Percentiles rank a stretch among this genome's conserved stretches.
Conservation (phyloP, 352 stramenopile genomes). For the Globisporangium sylvaticum region DNA sequence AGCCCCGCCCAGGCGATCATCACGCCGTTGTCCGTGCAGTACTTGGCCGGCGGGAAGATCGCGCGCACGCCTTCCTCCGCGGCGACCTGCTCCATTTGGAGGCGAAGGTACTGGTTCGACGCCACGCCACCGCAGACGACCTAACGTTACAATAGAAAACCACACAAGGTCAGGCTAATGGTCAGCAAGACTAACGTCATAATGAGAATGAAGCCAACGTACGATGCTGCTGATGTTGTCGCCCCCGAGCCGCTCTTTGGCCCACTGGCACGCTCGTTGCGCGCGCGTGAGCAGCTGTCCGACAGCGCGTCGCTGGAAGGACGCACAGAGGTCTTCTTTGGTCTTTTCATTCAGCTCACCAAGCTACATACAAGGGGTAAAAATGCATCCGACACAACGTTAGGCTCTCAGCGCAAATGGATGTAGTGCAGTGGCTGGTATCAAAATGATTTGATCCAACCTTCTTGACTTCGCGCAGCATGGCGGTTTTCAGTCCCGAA, state of each 20-base stretch:
- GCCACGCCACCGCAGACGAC: conserved; percentile 97
- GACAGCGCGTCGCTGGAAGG: conserved; percentile 84
- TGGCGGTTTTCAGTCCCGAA: conserved; percentile 96
- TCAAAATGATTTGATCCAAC: conserved; percentile 15
- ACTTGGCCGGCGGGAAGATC: conserved; percentile 61
- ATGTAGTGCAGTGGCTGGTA: neutral
- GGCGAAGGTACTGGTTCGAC: conserved; percentile 93
- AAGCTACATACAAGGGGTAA: conserved; percentile 39
- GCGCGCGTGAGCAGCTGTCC: conserved; percentile 75
- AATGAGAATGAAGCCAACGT: conserved; percentile 11
- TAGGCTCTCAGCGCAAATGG: neutral
- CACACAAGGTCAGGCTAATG: neutral
- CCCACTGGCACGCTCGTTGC: conserved; percentile 84
- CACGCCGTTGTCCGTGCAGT: conserved; percentile 98
- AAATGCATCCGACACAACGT: conserved; percentile 6
- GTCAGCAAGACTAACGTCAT: too few relatives aligned
- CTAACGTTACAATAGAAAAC: conserved; percentile 9
- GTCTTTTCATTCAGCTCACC: conserved; percentile 38
- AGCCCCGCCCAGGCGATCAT: conserved; percentile 95
- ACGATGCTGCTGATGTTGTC: conserved; percentile 72
- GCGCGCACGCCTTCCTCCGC: conserved; percentile 40
- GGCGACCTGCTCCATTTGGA: conserved; percentile 66
- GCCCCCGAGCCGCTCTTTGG: conserved; percentile 39
- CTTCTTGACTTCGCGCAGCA: conserved; percentile 79
- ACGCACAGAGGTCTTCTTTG: conserved; percentile 91